These are phyloP conservation scores for Lachancea cidri DNA, from an alignment of 805 yeast genomes.

Conservation along the genomic window DNA sequence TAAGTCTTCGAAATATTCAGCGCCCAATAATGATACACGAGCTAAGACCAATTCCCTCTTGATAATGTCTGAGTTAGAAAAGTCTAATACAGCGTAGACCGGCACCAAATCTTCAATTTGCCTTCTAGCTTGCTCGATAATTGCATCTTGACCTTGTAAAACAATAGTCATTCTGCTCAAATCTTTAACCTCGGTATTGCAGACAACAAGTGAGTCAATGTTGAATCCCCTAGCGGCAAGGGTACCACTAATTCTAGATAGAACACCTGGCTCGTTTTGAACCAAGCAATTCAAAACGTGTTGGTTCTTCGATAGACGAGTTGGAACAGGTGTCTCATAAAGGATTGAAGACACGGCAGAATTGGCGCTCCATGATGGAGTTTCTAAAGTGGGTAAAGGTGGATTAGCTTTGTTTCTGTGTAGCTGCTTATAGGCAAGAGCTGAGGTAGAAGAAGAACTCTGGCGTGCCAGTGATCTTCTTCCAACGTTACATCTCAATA, in stretches of 20 bases:
- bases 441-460: slow-evolving; percentile 73
- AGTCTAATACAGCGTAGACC: slow-evolving; percentile 95
- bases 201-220: slow-evolving; percentile 94
- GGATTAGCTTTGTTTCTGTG: slow-evolving; percentile 86
- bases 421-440: slow-evolving; percentile 87
- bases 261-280: slow-evolving; percentile 97
- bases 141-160: slow-evolving; percentile 89
- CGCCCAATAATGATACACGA: slow-evolving; percentile 88
- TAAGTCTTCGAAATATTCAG: slow-evolving; percentile 96
- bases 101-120: slow-evolving; percentile 98
- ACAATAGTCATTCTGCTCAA: slow-evolving; percentile 96
- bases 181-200: slow-evolving; percentile 93
- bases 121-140: slow-evolving; percentile 95
- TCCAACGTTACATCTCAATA: slow-evolving; percentile 9
- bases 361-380: slow-evolving; percentile 94
- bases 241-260: slow-evolving; percentile 88
- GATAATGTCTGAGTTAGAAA: slow-evolving; percentile 83
- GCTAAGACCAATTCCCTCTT: slow-evolving; percentile 88
- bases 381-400: slow-evolving; percentile 84
- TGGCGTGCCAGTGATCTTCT: slow-evolving; percentile 13
- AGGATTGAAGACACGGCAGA: slow-evolving; percentile 94
- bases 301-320: slow-evolving; percentile 59
- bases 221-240: slow-evolving; percentile 98
- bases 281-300: slow-evolving; percentile 96
- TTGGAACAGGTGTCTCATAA: slow-evolving; percentile 73